A percentile compares a stretch with the other conserved stretches of the same genome.
phyloP scores from a whole-genome alignment of 1,284 basidiomycete species.

The Porogramme epimiltina region DNA sequence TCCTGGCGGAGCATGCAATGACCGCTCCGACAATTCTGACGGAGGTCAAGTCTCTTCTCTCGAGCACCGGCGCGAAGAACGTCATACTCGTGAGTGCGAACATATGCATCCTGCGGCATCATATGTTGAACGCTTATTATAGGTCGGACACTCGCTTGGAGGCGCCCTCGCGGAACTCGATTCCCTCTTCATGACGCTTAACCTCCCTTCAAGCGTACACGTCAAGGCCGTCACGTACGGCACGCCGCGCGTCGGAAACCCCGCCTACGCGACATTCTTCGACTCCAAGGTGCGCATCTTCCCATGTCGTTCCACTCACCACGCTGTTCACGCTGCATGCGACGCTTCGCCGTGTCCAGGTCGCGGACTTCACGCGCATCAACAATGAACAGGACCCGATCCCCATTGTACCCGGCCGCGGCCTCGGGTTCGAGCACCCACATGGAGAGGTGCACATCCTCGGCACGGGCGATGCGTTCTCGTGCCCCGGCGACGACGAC shows the following conservation, averaged over 20 bases:
- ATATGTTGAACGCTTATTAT: neutral
- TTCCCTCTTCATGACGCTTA: constrained; percentile 36
- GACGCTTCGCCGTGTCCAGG: constrained; percentile 10
- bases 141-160: constrained; percentile 43
- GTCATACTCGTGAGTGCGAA: constrained; percentile 36
- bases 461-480: constrained; percentile 25
- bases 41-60: constrained; percentile 39
- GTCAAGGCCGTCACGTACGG: constrained; percentile 41
- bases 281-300: constrained; percentile 27
- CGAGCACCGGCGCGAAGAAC: constrained; percentile 31
- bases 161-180: constrained; percentile 43
- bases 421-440: constrained; percentile 39
- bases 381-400: constrained; percentile 40
- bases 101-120: neutral
- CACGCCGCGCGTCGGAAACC: constrained; percentile 41
- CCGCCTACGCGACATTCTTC: constrained; percentile 33
- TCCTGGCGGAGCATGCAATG: constrained; percentile 46
- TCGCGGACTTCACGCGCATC: constrained; percentile 36
- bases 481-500: constrained; percentile 46
- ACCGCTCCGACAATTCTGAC: constrained; percentile 40
- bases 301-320: neutral
- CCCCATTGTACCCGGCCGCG: constrained; percentile 40
- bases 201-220: constrained; percentile 37
- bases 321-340: neutral
- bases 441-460: constrained; percentile 40